Evolutionary conservation across 2,329 filamentous ascomycete species (phyloP), one percentile per base, ranked within the genome.

Genomic region (Xylariales sp.): DNA sequence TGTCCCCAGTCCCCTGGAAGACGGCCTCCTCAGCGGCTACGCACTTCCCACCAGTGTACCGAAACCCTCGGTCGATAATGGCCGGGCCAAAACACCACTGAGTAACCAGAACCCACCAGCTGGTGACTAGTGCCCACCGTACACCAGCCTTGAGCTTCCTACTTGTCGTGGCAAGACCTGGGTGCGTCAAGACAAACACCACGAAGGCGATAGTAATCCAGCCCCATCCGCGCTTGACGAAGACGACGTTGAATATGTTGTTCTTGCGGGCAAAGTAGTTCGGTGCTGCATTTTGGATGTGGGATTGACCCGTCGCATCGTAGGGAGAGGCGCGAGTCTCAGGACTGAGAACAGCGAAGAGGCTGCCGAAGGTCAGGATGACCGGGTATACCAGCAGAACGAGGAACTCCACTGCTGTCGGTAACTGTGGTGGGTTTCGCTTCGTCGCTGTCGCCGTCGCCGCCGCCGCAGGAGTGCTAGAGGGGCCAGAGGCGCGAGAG

Each of bases 11-110:
- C 22, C 73, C 73, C 46, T 68, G 64, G 9, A 65, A 59, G 1
- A 72, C 63, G 32, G 71, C 69, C 38, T 66, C 64, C 40, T 68
- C 58, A 3, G 79, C 69, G 11, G 79, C 54, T 58, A 88, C 81
- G 61, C 93, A 98, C 55, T 77, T 78, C 1, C 93, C 93, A 3
- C 93, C 93, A 0, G 88, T 95, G 62, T 88, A 77, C n/a, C 80
- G 73, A 61, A 97, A 98, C 3, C 85, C 80, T 43, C 90, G 83
- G 61, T 98, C 93, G 54, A 97, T 91, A 36, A 98, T 70, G 15
- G 89, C 75, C 2, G 93, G 82, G 0, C 93, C 93, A 56, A 98
- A 96, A 63, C 82, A 97, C 93, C 93, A 97, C 69, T 97, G 93
- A 49, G 93, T 98, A 14, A 93, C 82, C 28, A 88, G 67, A 31